Evolutionary conservation across 192 early-diverging fungal genomes (phyloP).

Genomic region (Backusella mclennaniae): DNA sequence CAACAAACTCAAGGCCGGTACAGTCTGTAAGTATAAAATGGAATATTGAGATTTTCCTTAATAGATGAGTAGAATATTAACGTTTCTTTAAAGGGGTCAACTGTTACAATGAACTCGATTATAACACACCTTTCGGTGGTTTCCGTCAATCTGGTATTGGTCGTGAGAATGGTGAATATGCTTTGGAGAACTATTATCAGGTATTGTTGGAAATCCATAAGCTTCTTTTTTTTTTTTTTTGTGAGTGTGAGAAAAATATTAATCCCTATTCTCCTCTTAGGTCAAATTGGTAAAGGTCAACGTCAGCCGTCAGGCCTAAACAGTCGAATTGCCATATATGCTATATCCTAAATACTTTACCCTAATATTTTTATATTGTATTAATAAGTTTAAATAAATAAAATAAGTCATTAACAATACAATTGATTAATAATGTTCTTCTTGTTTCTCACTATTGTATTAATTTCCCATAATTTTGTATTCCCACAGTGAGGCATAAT

Average conservation of each 20-base stretch:
- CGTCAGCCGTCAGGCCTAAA: constrained; percentile 10
- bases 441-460: neutral
- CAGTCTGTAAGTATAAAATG: constrained; percentile 43
- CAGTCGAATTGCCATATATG: neutral
- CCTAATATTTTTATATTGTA: neutral
- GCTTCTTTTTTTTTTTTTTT: neutral
- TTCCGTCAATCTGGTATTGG: constrained; percentile 68
- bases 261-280: neutral
- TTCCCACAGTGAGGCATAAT: neutral
- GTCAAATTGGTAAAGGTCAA: constrained; percentile 33
- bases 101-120: constrained; percentile 22
- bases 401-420: neutral
- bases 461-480: neutral
- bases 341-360: neutral
- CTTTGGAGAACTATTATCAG: constrained; percentile 47
- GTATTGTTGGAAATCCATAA: constrained; percentile 32
- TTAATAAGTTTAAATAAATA: constrained; percentile 4
- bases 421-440: too few relatives aligned
- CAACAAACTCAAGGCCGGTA: constrained; percentile 51
- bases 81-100: constrained; percentile 23
- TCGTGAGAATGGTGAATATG: constrained; percentile 56
- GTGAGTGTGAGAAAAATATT: neutral
- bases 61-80: neutral
- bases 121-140: constrained; percentile 63
- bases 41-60: neutral